Conservation (phyloP, 129 eudicot species). For the Chrysanthemum seticuspe region DNA sequence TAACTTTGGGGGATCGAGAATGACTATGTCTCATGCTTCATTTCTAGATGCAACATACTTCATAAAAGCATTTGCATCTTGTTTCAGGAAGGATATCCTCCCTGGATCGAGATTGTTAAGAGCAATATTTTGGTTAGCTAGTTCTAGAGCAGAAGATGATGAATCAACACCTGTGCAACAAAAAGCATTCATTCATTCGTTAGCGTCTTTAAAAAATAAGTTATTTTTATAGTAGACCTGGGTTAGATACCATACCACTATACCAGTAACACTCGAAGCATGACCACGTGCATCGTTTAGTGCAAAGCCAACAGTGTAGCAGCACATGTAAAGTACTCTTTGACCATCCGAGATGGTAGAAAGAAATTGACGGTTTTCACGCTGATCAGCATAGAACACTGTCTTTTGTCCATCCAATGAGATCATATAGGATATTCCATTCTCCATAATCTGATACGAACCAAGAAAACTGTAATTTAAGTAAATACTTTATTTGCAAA, state of each 20-base stretch:
- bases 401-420: slow-evolving; percentile 97
- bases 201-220: background rate
- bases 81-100: slow-evolving; percentile 50
- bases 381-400: slow-evolving; percentile 98
- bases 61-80: slow-evolving; percentile 79
- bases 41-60: slow-evolving; percentile 52
- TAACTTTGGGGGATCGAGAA: slow-evolving; percentile 87
- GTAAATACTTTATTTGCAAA: background rate
- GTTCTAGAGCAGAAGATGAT: slow-evolving; percentile 77
- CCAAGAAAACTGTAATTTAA: slow-evolving; percentile 9
- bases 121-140: slow-evolving; percentile 69
- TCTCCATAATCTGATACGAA: slow-evolving; percentile 71
- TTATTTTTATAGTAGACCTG: background rate
- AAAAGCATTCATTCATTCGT: background rate
- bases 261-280: slow-evolving; percentile 86
- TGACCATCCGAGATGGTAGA: slow-evolving; percentile 60
- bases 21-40: slow-evolving; percentile 81
- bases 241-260: background rate
- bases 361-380: slow-evolving; percentile 84
- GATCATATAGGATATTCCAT: slow-evolving; percentile 70
- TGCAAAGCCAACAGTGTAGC: slow-evolving; percentile 96
- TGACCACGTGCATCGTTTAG: slow-evolving; percentile 82
- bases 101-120: slow-evolving; percentile 66
- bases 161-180: slow-evolving; percentile 75
- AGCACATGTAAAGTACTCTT: slow-evolving; percentile 86